Percentiles rank a stretch among this genome's conserved stretches.
These are phyloP conservation scores for Mortierella sp. DNA, from an alignment of 371 early-diverging fungal species.

Conservation along the genomic window DNA sequence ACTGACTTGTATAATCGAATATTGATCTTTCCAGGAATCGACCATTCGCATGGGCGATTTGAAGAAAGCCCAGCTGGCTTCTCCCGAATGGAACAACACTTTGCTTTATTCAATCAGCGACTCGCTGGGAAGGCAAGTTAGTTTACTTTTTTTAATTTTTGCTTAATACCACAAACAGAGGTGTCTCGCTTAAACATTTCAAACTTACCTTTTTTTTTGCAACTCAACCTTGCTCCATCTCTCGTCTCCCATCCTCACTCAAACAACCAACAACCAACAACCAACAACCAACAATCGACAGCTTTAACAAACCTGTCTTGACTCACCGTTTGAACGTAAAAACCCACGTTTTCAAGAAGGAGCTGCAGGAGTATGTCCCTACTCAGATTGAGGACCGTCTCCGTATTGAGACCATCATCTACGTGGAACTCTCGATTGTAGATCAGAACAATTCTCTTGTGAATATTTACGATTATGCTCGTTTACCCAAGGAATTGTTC, in stretches of 20 bases:
- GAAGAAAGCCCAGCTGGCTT: slow-evolving; percentile 31
- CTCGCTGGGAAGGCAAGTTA: slow-evolving; percentile 43
- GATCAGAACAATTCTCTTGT: slow-evolving; percentile 40
- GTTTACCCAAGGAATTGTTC: slow-evolving; percentile 52
- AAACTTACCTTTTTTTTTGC: no score
- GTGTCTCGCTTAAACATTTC: no score
- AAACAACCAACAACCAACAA: no score
- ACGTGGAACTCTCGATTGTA: slow-evolving; percentile 52
- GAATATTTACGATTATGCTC: slow-evolving; percentile 44
- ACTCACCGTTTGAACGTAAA: slow-evolving; percentile 54
- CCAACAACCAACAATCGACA: no score
- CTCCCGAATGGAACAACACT: slow-evolving; percentile 40
- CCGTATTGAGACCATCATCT: slow-evolving; percentile 57
- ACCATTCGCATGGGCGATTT: slow-evolving; percentile 29
- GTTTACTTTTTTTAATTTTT: background rate
- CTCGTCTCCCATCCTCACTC: no score
- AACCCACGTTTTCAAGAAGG: slow-evolving; percentile 57
- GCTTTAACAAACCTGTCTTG: slow-evolving; percentile 16
- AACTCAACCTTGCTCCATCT: no score
- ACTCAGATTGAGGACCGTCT: slow-evolving; percentile 58
- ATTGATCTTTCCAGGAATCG: slow-evolving; percentile 23
- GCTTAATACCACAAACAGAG: no score
- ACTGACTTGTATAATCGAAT: background rate
- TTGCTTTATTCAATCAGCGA: slow-evolving; percentile 29
- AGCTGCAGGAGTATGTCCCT: slow-evolving; percentile 53